Base-by-base conservation (phyloP, 2,329 filamentous ascomycete genomes). In the Pezicula rhizophila region DNA sequence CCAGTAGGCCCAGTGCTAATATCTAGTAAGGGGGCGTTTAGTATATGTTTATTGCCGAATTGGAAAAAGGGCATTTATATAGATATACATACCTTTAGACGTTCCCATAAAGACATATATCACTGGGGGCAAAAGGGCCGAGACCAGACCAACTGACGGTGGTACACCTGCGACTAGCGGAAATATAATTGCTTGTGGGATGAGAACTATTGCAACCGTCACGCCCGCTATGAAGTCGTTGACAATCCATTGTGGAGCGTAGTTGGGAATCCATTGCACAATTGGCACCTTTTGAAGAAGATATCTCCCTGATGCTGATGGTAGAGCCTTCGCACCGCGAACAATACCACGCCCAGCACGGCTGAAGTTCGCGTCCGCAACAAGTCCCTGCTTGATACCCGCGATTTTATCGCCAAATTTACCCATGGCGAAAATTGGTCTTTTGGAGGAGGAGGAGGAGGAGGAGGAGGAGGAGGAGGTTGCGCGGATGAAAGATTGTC, bases 191-290 rank as follows among this genome's bases (percentile, higher is more conserved):
- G 76, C 77, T 58, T 83, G 79, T 0, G 79, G 79, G 47, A 83
- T 80, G 40, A 82, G 68, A 69, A 81, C 74, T 25, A 80, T 68
- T 12, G 78, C 79, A 15, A 82, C 66, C 15, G 77, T 85, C 55
- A 78, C 70, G 18, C 82, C 82, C 5, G 78, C 80, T 54, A 85
- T 77, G 11, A 77, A 63, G 58, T 85, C 81, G 58, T 79, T 79
- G 15, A 80, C 52, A 2, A 84, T 59, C 81, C 80, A 85, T 71
- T 73, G 67, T 8, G 71, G 73, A 17, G 79, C 72, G 62, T 85
- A 85, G 45, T 70, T 71, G 12, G 82, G 80, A 2, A 84, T 69
- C 81, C 81, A 85, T 46, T 79, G 50, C 10, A 74, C 66, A 37
- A 84, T 78, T 1, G 82, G 82, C 2, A 82, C 68, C 60, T 84